Evolutionary conservation across 2,329 filamentous ascomycete species (phyloP), one percentile per base, ranked within the genome.

Genomic region (Blastomyces silverae): DNA sequence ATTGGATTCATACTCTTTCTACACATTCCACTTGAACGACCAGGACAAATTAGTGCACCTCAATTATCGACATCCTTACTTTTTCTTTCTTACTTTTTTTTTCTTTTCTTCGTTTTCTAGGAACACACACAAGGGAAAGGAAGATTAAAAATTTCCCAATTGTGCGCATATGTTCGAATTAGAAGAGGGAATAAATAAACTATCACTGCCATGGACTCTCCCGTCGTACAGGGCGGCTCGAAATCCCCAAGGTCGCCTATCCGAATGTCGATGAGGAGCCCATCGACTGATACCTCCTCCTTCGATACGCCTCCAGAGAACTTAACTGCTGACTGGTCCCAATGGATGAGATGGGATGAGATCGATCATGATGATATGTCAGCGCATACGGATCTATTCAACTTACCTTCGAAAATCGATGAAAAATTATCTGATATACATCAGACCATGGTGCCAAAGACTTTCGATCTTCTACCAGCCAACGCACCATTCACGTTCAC

Each of bases 281-380:
- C 48, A 42, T 62, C 62, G 42, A 64, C 64, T 15, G 62, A 64
- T 60, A 34, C 37, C 61, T 57, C 53, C 67, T 66, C 7, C 67
- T 70, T 34, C 62, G 67, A 71, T 15, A 64, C 70, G 31, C 61
- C 68, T 22, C 64, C 66, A 52, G 74, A 76, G 37, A 72, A 73
- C 34, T 61, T 70, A 11, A 73, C 68, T n/a, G 74, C 77, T 65
- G 77, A 79, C 63, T 79, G 77, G 77, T 77, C 75, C 15, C 76
- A 79, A 67, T 79, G 77, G 77, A 79, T 79, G 77, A 71, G 74
- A 70, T 79, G 77, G 77, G 77, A 79, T 67, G 77, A 78, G 20
- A 70, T 75, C 34, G 71, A 72, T 31, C 72, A 73, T 52, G 64
- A 70, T 1, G 73, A 76, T 31, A 64, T 69, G 46, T 71, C 72